A percentile compares a stretch with the other conserved stretches of the same genome.
Evolutionary conservation across 129 eudicot genomes (phyloP).

Genomic region (Kitagawia praeruptora): DNA sequence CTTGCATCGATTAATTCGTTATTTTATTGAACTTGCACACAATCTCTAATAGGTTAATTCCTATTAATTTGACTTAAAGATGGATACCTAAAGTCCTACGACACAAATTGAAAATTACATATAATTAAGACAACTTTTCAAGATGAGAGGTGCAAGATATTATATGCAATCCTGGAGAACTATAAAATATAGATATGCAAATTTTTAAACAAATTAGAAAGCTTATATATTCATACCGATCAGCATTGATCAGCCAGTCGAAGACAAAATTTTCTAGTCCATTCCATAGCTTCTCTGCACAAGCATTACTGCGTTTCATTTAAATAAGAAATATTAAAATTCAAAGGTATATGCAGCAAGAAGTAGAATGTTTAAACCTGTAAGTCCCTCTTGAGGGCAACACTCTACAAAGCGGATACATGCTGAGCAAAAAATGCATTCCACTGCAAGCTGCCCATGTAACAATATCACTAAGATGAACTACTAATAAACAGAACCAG

Average conservation of each 20-base stretch:
- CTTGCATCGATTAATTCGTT: not conserved
- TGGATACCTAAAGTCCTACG: not conserved
- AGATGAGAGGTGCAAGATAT: not conserved
- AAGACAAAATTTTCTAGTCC: slow-evolving; percentile 98
- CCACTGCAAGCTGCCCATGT: slow-evolving; percentile 82
- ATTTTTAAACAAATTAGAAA: slow-evolving; percentile 10
- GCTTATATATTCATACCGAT: slow-evolving; percentile 50
- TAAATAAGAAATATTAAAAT: slow-evolving; percentile 2
- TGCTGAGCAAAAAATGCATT: slow-evolving; percentile 98
- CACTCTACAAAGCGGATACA: slow-evolving; percentile 98
- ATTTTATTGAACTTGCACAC: not conserved
- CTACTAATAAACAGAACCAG: slow-evolving; percentile 1
- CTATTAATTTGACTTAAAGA: not conserved
- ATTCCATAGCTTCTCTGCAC: slow-evolving; percentile 90
- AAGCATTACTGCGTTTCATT: slow-evolving; percentile 7
- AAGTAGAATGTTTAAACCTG: slow-evolving; percentile 45
- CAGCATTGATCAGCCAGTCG: slow-evolving; percentile 98
- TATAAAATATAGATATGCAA: slow-evolving; percentile 1
- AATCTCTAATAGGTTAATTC: not conserved
- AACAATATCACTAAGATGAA: slow-evolving; percentile 16
- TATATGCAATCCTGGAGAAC: slow-evolving; percentile 5
- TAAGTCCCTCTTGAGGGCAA: slow-evolving; percentile 99
- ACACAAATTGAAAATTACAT: not conserved
- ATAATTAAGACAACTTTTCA: not conserved
- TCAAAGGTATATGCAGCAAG: slow-evolving; percentile 13